Evolutionary conservation across 805 yeast genomes (phyloP).

Genomic region (Kuraishia cidri): DNA sequence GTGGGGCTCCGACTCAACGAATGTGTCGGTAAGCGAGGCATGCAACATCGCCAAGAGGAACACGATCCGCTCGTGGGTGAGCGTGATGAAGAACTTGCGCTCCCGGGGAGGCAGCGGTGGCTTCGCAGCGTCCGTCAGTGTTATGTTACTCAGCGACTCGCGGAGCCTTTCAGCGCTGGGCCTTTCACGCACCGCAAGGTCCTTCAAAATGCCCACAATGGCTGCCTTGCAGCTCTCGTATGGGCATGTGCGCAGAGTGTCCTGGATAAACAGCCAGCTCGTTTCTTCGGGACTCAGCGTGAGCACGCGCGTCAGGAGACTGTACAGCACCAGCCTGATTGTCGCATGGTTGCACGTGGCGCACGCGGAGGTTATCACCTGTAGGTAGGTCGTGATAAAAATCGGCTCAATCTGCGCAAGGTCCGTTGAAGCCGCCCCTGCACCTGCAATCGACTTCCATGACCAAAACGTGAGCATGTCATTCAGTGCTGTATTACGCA

Average conservation of each 20-base stretch:
- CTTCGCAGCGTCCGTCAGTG: too few species aligned
- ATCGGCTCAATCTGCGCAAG: constrained; percentile 11
- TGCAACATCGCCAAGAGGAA: constrained; percentile 34
- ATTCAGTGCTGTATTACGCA: constrained; percentile 7
- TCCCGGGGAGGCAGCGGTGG: constrained; percentile 33
- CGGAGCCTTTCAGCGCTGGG: too few species aligned
- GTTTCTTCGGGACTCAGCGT: constrained; percentile 46
- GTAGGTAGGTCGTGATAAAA: constrained; percentile 27
- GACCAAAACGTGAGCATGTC: constrained; percentile 23
- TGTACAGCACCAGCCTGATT: constrained; percentile 28
- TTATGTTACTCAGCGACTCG: too few species aligned
- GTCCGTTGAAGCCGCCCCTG: constrained; percentile 1
- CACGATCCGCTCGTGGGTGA: constrained; percentile 30
- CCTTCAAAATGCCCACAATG: constrained; percentile 61
- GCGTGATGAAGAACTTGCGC: constrained; percentile 24
- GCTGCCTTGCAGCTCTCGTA: constrained; percentile 50
- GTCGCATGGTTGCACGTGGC: constrained; percentile 23
- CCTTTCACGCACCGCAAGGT: too few species aligned
- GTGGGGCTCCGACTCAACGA: constrained; percentile 7
- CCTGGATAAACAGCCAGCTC: constrained; percentile 52
- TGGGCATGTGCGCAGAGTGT: constrained; percentile 61
- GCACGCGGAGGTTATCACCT: constrained; percentile 24
- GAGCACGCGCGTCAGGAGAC: constrained; percentile 57
- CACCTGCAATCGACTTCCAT: constrained; percentile 27
- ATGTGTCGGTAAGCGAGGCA: constrained; percentile 25